Evolutionary conservation across 352 stramenopile species (phyloP).

Genomic region (Pythium sp.): DNA sequence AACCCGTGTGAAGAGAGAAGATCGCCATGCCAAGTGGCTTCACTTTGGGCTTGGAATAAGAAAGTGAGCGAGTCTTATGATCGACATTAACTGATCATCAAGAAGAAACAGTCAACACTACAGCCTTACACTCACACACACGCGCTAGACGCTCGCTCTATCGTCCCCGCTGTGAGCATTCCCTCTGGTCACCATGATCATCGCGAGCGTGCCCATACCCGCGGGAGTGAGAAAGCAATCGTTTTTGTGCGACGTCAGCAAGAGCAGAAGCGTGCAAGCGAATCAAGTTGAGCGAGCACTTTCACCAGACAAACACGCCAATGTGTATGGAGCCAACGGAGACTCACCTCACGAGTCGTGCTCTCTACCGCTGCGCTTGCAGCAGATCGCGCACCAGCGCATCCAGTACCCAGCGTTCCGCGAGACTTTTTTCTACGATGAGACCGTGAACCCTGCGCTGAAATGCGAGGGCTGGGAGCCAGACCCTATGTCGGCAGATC

Average conservation of each 20-base stretch:
- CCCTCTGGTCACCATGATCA: conserved; percentile 13
- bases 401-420: conserved; percentile 56
- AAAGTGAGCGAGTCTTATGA: conserved; percentile 1
- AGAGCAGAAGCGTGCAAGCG: background rate
- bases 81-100: background rate
- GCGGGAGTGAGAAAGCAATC: background rate
- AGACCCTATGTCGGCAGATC: conserved; percentile 27
- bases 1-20: background rate
- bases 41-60: conserved; percentile 7
- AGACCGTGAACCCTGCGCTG: conserved; percentile 42
- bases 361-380: background rate
- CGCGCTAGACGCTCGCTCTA: background rate
- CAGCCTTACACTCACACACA: background rate
- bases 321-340: background rate
- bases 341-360: background rate
- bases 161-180: background rate
- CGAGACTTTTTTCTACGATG: conserved; percentile 62
- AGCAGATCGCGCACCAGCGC: conserved; percentile 16
- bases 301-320: background rate
- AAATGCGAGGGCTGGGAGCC: conserved; percentile 34
- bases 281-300: background rate
- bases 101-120: background rate
- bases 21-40: conserved; percentile 1
- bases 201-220: conserved; percentile 8
- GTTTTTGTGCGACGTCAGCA: background rate